Base-by-base conservation (phyloP, 768 basidiomycete genomes). In the Boletus tylopilopsis region DNA sequence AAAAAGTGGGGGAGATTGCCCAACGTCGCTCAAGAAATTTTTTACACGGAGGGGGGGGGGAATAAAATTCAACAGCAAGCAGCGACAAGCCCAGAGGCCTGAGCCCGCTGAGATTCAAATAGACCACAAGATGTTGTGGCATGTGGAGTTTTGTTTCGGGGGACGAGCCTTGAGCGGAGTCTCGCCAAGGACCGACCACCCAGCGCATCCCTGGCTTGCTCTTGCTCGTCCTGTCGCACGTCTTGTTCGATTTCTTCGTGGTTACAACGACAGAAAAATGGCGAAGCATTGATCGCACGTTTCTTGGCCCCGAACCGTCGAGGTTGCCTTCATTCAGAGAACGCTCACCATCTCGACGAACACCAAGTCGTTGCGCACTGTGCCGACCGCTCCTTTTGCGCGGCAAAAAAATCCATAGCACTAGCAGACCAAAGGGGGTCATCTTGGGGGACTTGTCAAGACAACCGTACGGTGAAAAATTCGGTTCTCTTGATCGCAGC, bases 391-490 rank as follows among this genome's bases (percentile, higher is more conserved):
- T 46, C 22, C 29, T 45, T 33, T 42, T 5, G 16, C 45, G 37
- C 22, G 7, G 42, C 45, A 16, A 47, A 50, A n/a, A 49, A 49
- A 36, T 35, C 47, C 44, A 37, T 35, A 49, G 42, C 30, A 49
- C 36, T 50, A 36, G 19, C 39, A 47, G 38, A 30, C 23, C 32
- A 33, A 36, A 10, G 41, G 25, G 35, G 51, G 39, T 27, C 49
- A n/a, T 51, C 36, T 55, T 45, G 49, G 15, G 11, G 29, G 42
- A 8, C 50, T 59, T 48, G 56, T 33, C 59, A 44, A 33, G 24
- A 43, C 29, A 42, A 34, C 45, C 48, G 42, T n/a, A 50, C 64
- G 66, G 66, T 60, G 58, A 54, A 64, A 64, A 63, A 65, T 54
- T 50, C 50, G 44, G 42, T 16, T 34, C 45, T 47, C 57, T 64